Conservation (phyloP, 441 rosid genomes). For the Codiaeum variegatum region DNA sequence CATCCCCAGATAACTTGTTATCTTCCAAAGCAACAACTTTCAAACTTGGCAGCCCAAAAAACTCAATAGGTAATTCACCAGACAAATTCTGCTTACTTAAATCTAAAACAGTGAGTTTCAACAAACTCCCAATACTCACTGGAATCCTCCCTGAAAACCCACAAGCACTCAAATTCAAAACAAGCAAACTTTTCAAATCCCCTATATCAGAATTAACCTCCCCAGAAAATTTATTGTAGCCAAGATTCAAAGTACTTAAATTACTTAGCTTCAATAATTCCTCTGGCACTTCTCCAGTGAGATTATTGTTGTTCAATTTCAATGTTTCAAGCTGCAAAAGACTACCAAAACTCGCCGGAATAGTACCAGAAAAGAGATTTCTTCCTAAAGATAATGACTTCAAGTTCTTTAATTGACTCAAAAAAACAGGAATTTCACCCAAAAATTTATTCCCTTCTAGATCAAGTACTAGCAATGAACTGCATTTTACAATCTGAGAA, state of each 20-base stretch:
- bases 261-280: not conserved
- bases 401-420: not conserved
- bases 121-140: not conserved
- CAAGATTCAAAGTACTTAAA: slow-evolving; percentile 1
- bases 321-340: not conserved
- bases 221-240: slow-evolving; percentile 2
- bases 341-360: not conserved
- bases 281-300: not conserved
- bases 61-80: not conserved
- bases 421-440: slow-evolving; percentile 1
- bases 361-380: not conserved
- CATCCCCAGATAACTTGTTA: not conserved
- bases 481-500: slow-evolving; percentile 1
- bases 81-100: slow-evolving; percentile 6
- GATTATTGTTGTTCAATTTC: not conserved
- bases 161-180: slow-evolving; percentile 12
- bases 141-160: slow-evolving; percentile 8
- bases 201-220: not conserved
- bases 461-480: not conserved
- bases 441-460: not conserved
- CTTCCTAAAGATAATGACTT: slow-evolving; percentile 1
- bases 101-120: not conserved
- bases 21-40: slow-evolving; percentile 9
- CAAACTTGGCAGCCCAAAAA: slow-evolving; percentile 5
- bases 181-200: not conserved